A percentile compares a stretch with the other conserved stretches of the same genome.
phyloP scores from a whole-genome alignment of 2,329 filamentous ascomycete genomes.

The Aspergillus sergii region DNA sequence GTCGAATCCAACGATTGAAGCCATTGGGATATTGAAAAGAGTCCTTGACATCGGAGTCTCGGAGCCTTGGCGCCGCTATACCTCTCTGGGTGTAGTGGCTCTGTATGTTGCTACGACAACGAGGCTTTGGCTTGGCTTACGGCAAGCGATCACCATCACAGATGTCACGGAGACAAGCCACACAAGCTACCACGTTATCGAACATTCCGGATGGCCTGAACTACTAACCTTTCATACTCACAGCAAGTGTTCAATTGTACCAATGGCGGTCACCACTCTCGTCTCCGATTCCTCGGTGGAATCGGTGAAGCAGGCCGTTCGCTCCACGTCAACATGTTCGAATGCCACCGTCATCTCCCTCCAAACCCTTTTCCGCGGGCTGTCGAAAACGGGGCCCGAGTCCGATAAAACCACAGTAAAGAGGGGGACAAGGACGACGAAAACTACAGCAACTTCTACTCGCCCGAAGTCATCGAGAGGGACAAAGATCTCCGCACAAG shows the following conservation, averaged over 20 bases:
- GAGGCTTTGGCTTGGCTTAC: slow-evolving; percentile 14
- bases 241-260: slow-evolving; percentile 7
- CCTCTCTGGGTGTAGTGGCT: slow-evolving; percentile 21
- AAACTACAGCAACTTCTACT: slow-evolving; percentile 23
- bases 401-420: slow-evolving; percentile 23
- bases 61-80: slow-evolving; percentile 11
- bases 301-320: slow-evolving; percentile 58
- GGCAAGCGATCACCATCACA: slow-evolving; percentile 13
- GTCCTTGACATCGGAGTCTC: slow-evolving; percentile 7
- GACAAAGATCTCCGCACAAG: slow-evolving; percentile 27
- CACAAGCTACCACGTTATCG: not conserved
- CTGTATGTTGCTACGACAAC: slow-evolving; percentile 36
- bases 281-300: slow-evolving; percentile 35
- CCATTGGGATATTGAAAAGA: slow-evolving; percentile 1
- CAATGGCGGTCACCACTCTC: slow-evolving; percentile 38
- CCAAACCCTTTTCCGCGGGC: slow-evolving; percentile 40
- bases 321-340: slow-evolving; percentile 58
- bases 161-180: slow-evolving; percentile 5
- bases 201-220: slow-evolving; percentile 11
- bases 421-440: slow-evolving; percentile 28
- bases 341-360: slow-evolving; percentile 42
- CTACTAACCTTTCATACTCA: slow-evolving; percentile 11
- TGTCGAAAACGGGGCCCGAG: slow-evolving; percentile 26
- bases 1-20: not conserved
- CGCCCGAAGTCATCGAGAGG: slow-evolving; percentile 30